Evolutionary conservation across 139 green algal species (phyloP).

Genomic region (Asterochloris sp.): DNA sequence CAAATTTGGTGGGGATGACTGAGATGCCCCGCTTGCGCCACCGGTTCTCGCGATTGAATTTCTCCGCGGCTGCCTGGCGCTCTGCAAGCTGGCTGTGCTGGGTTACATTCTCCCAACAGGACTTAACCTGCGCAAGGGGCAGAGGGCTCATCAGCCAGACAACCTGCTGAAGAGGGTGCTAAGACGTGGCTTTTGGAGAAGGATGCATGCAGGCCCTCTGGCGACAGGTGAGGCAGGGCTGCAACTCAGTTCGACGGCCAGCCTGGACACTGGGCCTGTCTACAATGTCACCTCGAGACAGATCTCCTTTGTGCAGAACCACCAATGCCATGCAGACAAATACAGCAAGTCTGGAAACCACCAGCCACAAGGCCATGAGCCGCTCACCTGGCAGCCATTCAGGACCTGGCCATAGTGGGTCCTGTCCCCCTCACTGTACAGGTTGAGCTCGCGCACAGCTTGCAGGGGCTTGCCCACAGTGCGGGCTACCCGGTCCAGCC

Average conservation of each 20-base stretch:
- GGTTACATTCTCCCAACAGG: conserved; percentile 55
- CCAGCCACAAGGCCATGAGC: too few species aligned
- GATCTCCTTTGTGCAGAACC: neutral
- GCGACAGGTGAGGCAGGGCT: too few species aligned
- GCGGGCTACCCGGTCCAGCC: conserved; percentile 73
- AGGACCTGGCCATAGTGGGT: conserved; percentile 82
- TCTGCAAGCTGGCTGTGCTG: conserved; percentile 24
- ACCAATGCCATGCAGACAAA: neutral
- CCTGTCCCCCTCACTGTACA: conserved; percentile 80
- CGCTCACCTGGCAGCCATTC: conserved; percentile 44
- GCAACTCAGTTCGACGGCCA: too few species aligned
- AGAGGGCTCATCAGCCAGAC: neutral
- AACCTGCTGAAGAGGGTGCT: neutral
- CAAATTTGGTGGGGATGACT: conserved; percentile 92
- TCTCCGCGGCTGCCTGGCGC: conserved; percentile 31
- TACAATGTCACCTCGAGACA: too few species aligned
- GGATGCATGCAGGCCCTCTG: too few species aligned
- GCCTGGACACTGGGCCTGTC: too few species aligned
- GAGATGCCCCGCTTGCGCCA: conserved; percentile 89
- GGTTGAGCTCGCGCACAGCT: conserved; percentile 57
- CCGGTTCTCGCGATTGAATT: conserved; percentile 63
- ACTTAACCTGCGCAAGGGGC: conserved; percentile 19
- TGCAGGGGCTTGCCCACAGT: conserved; percentile 30
- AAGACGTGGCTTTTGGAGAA: too few species aligned
- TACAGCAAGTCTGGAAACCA: conserved; percentile 1